Base-by-base conservation (phyloP, 1,284 basidiomycete genomes). In the Apiotrichum gracile region DNA sequence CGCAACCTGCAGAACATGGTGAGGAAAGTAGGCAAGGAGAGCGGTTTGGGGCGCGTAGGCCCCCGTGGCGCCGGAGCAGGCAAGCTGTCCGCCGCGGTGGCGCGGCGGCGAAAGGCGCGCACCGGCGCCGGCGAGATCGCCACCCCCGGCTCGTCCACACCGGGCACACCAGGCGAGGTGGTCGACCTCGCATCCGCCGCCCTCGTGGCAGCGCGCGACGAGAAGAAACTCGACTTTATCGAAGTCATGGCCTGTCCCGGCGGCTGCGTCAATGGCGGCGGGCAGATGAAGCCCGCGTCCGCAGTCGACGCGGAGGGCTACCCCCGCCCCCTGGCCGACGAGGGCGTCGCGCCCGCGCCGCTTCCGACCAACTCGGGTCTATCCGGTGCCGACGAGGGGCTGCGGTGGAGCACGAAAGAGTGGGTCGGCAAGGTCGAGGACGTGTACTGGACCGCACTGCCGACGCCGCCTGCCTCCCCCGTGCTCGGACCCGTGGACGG, bases 171-270 rank as follows among this genome's bases (percentile, higher is more conserved):
- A 3, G 8, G 63, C 54, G 52, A 52, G 21, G 58, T 61, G 45
- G 65, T 54, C 22, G 58, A 57, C 19, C 19, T 56, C 5, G 40
- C 51, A 0, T 38, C 33, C 3, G 58, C 54, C 4, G 57, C 53
- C 17, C 54, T 51, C n/a, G 52, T 68, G 5, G 51, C 51, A 16
- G 57, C 51, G 14, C 61, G 68, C 44, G 78, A 81, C 56, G 81
- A 82, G 49, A 78, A 77, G 64, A 79, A 82, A 31, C 88, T 94
- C 71, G 94, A 98, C 76, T 98, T 94, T 72, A 87, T 98, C 45
- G 96, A 99, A 68, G 92, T 99, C 57, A 98, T 99, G 96, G 96
- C 96, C 22, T 99, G 96, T 77, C 96, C 96, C 0, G 85, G 88
- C 0, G 96, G 96, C 7, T 98, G 96, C 70, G 90, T 97, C 45